Conservation (phyloP, 2,329 filamentous ascomycete genomes). For the Monilinia laxa region DNA sequence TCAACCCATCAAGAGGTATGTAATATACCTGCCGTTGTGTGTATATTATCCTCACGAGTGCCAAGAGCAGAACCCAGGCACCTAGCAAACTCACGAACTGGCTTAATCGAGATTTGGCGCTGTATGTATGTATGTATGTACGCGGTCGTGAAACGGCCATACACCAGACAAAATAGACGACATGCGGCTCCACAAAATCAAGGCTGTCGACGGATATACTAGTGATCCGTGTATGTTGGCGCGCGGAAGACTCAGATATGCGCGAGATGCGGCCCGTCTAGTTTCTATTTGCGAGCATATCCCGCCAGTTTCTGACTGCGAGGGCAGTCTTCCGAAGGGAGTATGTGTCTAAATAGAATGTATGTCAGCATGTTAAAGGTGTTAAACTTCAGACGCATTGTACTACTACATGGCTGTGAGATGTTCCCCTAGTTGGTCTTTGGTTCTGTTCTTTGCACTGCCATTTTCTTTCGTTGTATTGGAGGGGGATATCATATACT, state of each 20-base stretch:
- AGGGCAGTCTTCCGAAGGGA: slow-evolving; percentile 7
- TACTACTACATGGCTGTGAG: slow-evolving; percentile 5
- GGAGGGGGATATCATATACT: slow-evolving; percentile 2
- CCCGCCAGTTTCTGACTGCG: background rate
- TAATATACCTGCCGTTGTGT: background rate
- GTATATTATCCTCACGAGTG: background rate
- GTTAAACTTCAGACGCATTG: background rate
- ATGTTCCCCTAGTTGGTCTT: background rate
- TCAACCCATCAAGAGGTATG: background rate
- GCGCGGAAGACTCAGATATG: slow-evolving; percentile 21
- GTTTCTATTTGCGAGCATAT: slow-evolving; percentile 19
- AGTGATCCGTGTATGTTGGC: slow-evolving; percentile 17
- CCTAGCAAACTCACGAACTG: background rate
- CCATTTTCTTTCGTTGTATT: background rate
- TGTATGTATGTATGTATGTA: background rate
- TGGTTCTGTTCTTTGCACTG: slow-evolving; percentile 19
- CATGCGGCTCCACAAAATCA: slow-evolving; percentile 9
- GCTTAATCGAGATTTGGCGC: background rate
- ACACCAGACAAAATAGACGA: slow-evolving; percentile 1
- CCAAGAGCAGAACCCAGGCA: background rate
- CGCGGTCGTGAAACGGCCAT: background rate
- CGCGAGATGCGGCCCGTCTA: slow-evolving; percentile 18
- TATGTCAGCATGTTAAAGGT: slow-evolving; percentile 1
- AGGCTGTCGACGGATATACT: slow-evolving; percentile 1
- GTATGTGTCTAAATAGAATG: slow-evolving; percentile 13